Evolutionary conservation across 169 alveolate species (phyloP), one percentile per base, ranked within the genome.

Genomic region (Eimeria falciformis): DNA sequence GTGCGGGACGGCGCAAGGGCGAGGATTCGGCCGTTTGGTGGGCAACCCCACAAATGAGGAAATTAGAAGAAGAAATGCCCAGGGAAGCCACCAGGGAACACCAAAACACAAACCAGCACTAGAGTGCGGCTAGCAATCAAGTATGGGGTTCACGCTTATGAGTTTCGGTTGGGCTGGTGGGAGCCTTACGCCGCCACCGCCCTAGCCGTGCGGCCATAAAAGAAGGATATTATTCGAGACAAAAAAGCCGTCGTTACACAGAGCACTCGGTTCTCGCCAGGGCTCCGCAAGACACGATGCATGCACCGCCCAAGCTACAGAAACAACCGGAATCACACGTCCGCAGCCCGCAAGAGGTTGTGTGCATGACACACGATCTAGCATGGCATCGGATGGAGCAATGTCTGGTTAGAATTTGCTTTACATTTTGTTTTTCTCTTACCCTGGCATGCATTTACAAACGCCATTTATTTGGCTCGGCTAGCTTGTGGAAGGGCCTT

Each of bases 241-340:
- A 50, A 79, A 79, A 75, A 29, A 68, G 68, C 88, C 71, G 88
- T 79, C 73, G 14, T 50, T 55, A 55, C 71, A 79, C 88, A 53
- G 46, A 79, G 17, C 45, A 17, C n/a, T 1, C n/a, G 33, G 73
- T 45, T 12, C 71, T 29, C 50, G 6, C 17, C 88, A 79, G 65
- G 86, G 88, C 88, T 79, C 88, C 27, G 71, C 88, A 79, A 79
- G 88, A 79, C 88, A 79, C 88, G 88, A 40, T 53, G 88, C 88
- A 79, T 79, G 88, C 88, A 53, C 46, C 47, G 85, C 85, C 65
- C 85, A 75, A 75, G 85, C 85, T 75, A 75, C 65, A 45, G 66
- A 43, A 43, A 6, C 50, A 46, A 50, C 62, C 66, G 68, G 46
- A 75, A 75, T 75, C 66, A 58, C 43, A 65, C 85, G 65, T 75